These are phyloP conservation scores for Gossypium australe DNA, from an alignment of 345 rosid species.

Conservation along the genomic window DNA sequence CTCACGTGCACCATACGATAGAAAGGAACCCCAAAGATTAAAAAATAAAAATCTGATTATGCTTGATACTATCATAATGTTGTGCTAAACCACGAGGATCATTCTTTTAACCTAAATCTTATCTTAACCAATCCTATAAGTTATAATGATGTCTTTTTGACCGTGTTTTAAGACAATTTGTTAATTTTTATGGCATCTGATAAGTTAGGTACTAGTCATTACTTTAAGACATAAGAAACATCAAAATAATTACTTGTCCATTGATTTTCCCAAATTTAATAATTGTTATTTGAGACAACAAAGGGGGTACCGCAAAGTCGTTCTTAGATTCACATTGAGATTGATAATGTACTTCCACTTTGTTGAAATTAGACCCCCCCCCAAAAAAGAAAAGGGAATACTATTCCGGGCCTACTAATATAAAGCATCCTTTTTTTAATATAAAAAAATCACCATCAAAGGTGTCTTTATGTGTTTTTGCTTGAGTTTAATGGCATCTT, in stretches of 20 bases:
- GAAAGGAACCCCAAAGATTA: not conserved
- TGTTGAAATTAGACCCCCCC: conserved; percentile 19
- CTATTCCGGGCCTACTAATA: not conserved
- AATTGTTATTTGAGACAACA: conserved; percentile 12
- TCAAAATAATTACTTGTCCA: conserved; percentile 9
- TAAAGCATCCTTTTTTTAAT: not conserved
- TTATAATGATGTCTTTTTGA: conserved; percentile 24
- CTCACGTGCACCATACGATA: conserved; percentile 38
- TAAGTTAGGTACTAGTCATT: not conserved
- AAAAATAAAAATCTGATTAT: conserved; percentile 16
- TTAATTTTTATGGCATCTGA: conserved; percentile 24
- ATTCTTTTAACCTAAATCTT: not conserved
- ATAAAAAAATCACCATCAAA: not conserved
- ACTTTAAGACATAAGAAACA: not conserved
- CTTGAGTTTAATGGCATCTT: not conserved
- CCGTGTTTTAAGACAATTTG: conserved; percentile 4
- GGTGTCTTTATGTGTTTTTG: not conserved
- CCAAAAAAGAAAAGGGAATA: conserved; percentile 14
- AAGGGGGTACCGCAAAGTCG: conserved; percentile 11
- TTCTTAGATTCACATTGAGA: conserved; percentile 24
- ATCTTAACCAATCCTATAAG: conserved; percentile 2
- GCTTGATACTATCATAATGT: conserved; percentile 29
- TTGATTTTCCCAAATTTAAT: conserved; percentile 7
- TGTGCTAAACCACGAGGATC: conserved; percentile 21
- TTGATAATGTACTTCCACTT: conserved; percentile 23